Conservation (phyloP, 2,329 filamentous ascomycete species). For the Chaetomiaceae sp. region DNA sequence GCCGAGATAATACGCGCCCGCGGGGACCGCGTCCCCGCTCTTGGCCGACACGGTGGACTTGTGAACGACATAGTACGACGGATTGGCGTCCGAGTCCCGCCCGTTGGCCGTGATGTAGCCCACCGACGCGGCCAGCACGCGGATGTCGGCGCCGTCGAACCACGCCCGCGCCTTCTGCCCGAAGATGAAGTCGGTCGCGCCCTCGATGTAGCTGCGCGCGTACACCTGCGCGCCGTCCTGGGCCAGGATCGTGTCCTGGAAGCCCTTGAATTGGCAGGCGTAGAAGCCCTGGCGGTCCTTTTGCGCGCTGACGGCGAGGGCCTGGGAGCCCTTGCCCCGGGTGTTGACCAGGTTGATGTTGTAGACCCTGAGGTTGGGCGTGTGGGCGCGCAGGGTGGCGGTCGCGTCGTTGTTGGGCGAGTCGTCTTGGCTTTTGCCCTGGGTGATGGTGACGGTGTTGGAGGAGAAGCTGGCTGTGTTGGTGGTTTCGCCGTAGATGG, state of each 20-base stretch:
- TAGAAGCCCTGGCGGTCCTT: conserved; percentile 43
- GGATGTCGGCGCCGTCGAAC: conserved; percentile 36
- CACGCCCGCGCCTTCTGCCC: conserved; percentile 40
- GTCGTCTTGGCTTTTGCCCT: conserved; percentile 42
- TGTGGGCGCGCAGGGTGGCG: conserved; percentile 42
- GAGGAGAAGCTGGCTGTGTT: conserved; percentile 47
- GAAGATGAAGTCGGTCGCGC: conserved; percentile 49
- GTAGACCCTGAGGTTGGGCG: conserved; percentile 54
- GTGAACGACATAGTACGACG: conserved; percentile 46
- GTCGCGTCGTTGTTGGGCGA: conserved; percentile 50
- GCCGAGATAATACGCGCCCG: conserved; percentile 44
- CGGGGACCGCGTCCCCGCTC: conserved; percentile 34
- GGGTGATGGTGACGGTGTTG: conserved; percentile 55
- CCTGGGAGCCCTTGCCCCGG: conserved; percentile 44
- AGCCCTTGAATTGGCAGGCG: conserved; percentile 43
- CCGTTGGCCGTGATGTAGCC: conserved; percentile 36
- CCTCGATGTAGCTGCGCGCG: conserved; percentile 40
- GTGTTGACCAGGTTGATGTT: conserved; percentile 53
- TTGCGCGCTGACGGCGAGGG: conserved; percentile 44
- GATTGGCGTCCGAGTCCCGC: conserved; percentile 33
- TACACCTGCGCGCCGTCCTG: conserved; percentile 46
- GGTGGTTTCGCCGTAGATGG: conserved; percentile 51
- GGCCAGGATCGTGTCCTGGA: conserved; percentile 48
- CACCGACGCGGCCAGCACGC: conserved; percentile 10
- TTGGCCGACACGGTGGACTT: conserved; percentile 40